Conservation (phyloP, 225 moss, liverwort and hornwort species). For the Physcomitrellopsis africana region DNA sequence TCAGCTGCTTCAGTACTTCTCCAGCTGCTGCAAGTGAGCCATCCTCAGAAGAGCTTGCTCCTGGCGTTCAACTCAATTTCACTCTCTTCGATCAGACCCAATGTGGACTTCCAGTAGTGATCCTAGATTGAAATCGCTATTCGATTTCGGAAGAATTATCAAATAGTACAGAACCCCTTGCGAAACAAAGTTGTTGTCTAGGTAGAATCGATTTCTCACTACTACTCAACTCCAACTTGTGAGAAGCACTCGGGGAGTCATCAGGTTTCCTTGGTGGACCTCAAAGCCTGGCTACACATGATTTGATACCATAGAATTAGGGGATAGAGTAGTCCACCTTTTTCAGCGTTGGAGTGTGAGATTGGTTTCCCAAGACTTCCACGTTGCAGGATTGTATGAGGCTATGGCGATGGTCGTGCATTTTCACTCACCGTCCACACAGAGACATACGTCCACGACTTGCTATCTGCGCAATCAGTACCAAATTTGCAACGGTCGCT, state of each 20-base stretch:
- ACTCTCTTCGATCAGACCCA: not conserved
- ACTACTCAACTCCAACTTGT: no score
- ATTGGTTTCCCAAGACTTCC: not conserved
- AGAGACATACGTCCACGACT: no score
- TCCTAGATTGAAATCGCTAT: not conserved
- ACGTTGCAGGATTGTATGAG: constrained; percentile 6
- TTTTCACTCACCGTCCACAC: constrained; percentile 22
- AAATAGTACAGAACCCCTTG: not conserved
- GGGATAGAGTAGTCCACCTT: not conserved
- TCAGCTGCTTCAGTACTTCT: constrained; percentile 12
- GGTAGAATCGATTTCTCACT: not conserved
- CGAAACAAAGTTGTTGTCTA: not conserved
- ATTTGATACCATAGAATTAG: no score
- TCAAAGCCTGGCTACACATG: not conserved
- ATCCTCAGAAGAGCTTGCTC: not conserved
- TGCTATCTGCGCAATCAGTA: no score
- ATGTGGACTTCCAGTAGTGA: not conserved
- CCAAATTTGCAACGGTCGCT: constrained; percentile 22
- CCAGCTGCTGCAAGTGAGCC: not conserved
- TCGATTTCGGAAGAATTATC: not conserved
- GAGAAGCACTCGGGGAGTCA: not conserved
- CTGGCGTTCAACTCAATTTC: not conserved
- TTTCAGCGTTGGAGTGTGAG: constrained; percentile 5
- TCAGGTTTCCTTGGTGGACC: not conserved
- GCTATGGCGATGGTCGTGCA: constrained; percentile 44